A percentile compares a stretch with the other conserved stretches of the same genome.
Conservation (phyloP, 345 rosid species). For the Eucalyptus melliodora region DNA sequence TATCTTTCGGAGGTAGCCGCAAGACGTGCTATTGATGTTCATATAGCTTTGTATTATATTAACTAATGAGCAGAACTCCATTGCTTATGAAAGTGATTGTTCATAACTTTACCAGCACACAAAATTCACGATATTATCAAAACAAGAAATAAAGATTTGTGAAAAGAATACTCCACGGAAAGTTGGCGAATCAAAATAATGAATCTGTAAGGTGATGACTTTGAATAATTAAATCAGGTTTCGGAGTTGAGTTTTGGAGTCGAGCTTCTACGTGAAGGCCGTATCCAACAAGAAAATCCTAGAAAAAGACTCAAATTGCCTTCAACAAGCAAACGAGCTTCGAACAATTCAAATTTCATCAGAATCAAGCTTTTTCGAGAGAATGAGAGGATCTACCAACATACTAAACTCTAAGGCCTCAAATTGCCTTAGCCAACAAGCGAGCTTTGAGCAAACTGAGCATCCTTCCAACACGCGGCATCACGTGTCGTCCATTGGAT, state of each 20-base stretch:
- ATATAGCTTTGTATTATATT: not conserved
- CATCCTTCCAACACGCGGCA: not conserved
- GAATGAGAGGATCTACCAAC: not conserved
- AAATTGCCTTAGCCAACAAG: not conserved
- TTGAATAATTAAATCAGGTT: not conserved
- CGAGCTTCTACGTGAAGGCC: no score
- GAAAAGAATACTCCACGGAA: not conserved
- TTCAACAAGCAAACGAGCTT: not conserved
- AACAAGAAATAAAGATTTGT: not conserved
- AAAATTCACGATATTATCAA: not conserved
- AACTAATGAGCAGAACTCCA: not conserved
- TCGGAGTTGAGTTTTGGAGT: not conserved
- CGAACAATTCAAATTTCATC: not conserved
- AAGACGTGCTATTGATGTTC: not conserved
- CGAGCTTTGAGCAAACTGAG: not conserved
- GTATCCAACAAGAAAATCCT: no score
- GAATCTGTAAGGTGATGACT: not conserved
- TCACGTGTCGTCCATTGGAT: not conserved
- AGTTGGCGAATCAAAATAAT: not conserved
- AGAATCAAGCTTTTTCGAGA: not conserved
- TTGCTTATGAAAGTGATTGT: not conserved
- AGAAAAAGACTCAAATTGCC: not conserved
- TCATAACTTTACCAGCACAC: not conserved
- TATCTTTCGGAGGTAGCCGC: not conserved
- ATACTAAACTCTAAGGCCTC: no score